These are phyloP conservation scores for Filobasidium floriforme DNA, from an alignment of 768 basidiomycete genomes.

Conservation along the genomic window DNA sequence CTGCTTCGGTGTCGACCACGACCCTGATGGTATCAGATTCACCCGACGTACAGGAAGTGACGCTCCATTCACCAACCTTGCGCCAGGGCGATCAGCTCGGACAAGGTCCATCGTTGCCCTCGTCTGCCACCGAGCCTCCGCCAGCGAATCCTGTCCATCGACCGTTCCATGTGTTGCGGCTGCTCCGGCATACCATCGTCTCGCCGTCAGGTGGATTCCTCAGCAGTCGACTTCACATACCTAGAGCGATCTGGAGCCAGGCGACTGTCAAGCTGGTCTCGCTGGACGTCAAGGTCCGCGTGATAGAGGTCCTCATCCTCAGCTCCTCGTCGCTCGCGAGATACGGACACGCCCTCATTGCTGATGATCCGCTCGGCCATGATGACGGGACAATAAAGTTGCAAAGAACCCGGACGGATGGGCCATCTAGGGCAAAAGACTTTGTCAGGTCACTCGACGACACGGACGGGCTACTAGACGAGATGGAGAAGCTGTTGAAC, in stretches of 20 bases:
- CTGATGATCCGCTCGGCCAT: no score
- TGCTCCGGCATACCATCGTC: conserved; percentile 17
- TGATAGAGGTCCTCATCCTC: conserved; percentile 20
- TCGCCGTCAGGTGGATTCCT: conserved; percentile 21
- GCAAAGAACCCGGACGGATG: neutral
- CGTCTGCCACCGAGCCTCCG: neutral
- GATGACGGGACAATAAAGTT: neutral
- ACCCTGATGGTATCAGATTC: neutral
- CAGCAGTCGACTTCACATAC: conserved; percentile 19
- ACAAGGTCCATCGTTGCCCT: neutral
- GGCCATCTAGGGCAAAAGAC: neutral
- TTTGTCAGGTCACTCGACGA: conserved; percentile 20
- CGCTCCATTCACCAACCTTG: neutral
- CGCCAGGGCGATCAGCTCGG: neutral
- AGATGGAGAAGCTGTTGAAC: conserved; percentile 19
- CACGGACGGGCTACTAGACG: conserved; percentile 19
- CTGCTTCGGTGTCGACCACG: neutral
- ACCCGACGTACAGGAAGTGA: neutral
- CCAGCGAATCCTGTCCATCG: conserved; percentile 1
- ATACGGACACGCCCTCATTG: neutral
- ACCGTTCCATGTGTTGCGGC: conserved; percentile 22
- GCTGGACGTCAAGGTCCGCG: conserved; percentile 24
- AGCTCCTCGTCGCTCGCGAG: neutral
- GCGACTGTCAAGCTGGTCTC: conserved; percentile 19
- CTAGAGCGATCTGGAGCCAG: conserved; percentile 20